Conservation (phyloP, 2,329 filamentous ascomycete species). For the Pezicula rhizophila region DNA sequence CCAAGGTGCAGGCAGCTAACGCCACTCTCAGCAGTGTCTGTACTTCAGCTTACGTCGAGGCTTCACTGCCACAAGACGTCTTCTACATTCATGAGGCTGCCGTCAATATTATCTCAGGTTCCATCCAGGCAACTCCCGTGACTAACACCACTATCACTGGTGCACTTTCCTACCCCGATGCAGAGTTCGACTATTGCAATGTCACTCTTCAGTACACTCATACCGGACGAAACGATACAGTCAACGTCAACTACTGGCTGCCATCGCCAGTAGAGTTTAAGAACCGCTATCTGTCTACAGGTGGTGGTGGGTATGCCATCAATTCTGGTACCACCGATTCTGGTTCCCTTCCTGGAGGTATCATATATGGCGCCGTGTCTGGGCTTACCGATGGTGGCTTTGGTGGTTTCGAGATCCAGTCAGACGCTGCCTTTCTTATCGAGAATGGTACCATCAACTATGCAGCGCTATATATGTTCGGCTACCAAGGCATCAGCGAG, state of each 20-base stretch:
- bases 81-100: too few species aligned
- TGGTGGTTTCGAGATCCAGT: conserved; percentile 36
- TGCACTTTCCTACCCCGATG: conserved; percentile 25
- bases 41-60: conserved; percentile 1
- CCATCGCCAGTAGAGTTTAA: conserved; percentile 37
- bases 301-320: conserved; percentile 41
- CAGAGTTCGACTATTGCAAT: conserved; percentile 36
- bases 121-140: conserved; percentile 16
- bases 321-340: conserved; percentile 24
- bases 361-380: conserved; percentile 40
- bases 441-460: conserved; percentile 34
- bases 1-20: background rate
- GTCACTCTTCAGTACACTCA: conserved; percentile 41
- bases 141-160: conserved; percentile 26
- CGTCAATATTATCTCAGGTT: too few species aligned
- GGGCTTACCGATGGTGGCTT: conserved; percentile 46
- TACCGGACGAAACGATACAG: conserved; percentile 29
- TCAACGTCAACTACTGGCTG: conserved; percentile 35
- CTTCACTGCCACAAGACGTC: background rate
- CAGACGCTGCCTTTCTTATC: conserved; percentile 30
- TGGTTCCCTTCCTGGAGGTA: conserved; percentile 31
- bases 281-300: conserved; percentile 39
- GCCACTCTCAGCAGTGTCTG: conserved; percentile 1
- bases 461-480: conserved; percentile 31
- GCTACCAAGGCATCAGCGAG: conserved; percentile 32